Evolutionary conservation across 1,284 basidiomycete genomes (phyloP).

Genomic region (Tilletia horrida): DNA sequence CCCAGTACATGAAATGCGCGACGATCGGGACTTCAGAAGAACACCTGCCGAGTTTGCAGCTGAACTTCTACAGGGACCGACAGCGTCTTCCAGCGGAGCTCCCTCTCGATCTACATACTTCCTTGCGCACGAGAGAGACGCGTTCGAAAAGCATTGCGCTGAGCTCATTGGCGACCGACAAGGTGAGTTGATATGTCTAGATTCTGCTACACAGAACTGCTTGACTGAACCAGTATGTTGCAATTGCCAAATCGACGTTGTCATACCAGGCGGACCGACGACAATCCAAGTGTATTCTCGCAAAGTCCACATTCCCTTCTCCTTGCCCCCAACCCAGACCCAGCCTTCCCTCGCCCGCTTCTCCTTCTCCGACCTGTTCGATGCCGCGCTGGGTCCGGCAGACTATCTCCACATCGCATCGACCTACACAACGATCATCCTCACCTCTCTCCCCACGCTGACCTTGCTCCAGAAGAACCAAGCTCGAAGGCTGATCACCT

Average conservation of each 20-base stretch:
- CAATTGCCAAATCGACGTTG: background rate
- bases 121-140: conserved; percentile 31
- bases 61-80: background rate
- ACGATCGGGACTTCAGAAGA: conserved; percentile 54
- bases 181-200: conserved; percentile 14
- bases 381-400: conserved; percentile 66
- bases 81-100: background rate
- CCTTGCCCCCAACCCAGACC: conserved; percentile 33
- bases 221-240: background rate
- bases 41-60: conserved; percentile 37
- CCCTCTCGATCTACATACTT: conserved; percentile 27
- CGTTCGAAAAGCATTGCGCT: conserved; percentile 24
- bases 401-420: conserved; percentile 69
- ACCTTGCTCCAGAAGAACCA: conserved; percentile 67
- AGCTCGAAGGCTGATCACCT: conserved; percentile 68
- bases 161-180: conserved; percentile 20
- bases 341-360: conserved; percentile 60
- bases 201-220: background rate
- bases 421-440: conserved; percentile 63
- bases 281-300: conserved; percentile 61
- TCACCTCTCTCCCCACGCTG: conserved; percentile 65
- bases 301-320: conserved; percentile 60
- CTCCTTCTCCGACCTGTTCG: conserved; percentile 66
- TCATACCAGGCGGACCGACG: conserved; percentile 13
- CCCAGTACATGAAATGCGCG: conserved; percentile 63